Conservation (phyloP, 768 basidiomycete genomes). For the Phallus indusiatus region DNA sequence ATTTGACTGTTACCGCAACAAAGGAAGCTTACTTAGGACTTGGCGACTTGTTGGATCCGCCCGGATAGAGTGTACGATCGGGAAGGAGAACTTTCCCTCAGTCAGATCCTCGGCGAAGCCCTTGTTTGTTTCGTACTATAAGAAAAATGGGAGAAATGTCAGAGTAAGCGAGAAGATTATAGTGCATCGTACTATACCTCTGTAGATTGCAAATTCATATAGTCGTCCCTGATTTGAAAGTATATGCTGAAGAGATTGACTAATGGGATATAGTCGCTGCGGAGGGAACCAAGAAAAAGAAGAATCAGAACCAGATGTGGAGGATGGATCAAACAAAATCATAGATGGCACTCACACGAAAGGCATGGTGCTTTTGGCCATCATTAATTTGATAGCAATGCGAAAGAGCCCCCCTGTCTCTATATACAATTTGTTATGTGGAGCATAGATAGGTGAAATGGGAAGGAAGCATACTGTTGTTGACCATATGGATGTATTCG, state of each 20-base stretch:
- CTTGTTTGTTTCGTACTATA: slow-evolving; percentile 73
- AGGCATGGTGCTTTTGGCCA: slow-evolving; percentile 44
- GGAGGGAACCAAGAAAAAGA: background rate
- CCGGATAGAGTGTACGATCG: slow-evolving; percentile 82
- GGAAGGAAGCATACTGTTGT: slow-evolving; percentile 58
- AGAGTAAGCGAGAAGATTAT: background rate
- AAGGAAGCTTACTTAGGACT: slow-evolving; percentile 80
- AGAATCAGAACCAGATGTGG: background rate
- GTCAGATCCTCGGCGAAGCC: slow-evolving; percentile 91
- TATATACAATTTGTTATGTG: slow-evolving; percentile 26
- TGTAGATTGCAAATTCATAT: slow-evolving; percentile 16
- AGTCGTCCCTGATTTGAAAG: slow-evolving; percentile 55
- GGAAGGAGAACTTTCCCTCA: slow-evolving; percentile 97
- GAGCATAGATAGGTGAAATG: background rate
- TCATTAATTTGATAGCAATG: slow-evolving; percentile 92
- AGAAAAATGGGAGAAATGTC: background rate
- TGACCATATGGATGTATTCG: slow-evolving; percentile 93
- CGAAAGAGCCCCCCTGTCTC: slow-evolving; percentile 93
- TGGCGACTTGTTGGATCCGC: slow-evolving; percentile 68
- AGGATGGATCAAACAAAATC: background rate
- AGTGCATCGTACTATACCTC: background rate
- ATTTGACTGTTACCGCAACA: too few relatives aligned
- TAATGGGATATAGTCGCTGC: slow-evolving; percentile 45
- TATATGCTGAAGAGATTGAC: slow-evolving; percentile 48
- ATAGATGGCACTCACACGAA: background rate